Evolutionary conservation across 2,329 filamentous ascomycete genomes (phyloP).

Genomic region (Botrytis medusae): DNA sequence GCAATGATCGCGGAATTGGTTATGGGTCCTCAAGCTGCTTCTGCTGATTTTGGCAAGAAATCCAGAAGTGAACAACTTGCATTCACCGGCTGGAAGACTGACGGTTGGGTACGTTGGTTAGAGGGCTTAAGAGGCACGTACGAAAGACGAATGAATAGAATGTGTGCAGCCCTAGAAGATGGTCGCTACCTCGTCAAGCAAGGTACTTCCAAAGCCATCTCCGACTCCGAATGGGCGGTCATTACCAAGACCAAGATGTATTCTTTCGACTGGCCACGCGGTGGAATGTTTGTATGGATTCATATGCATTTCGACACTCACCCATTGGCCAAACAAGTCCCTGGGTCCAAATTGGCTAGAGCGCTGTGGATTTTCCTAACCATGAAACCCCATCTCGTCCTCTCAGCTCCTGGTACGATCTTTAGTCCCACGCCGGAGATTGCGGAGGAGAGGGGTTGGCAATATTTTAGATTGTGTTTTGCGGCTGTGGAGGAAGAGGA

Average conservation of each 20-base stretch:
- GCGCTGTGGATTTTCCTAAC: conserved; percentile 74
- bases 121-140: conserved; percentile 81
- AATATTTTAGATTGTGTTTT: conserved; percentile 78
- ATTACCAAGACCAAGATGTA: conserved; percentile 73
- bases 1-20: conserved; percentile 75
- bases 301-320: conserved; percentile 70
- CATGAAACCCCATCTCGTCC: conserved; percentile 64
- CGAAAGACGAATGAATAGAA: conserved; percentile 77
- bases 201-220: conserved; percentile 52
- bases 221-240: conserved; percentile 71
- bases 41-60: conserved; percentile 45
- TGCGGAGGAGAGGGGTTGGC: conserved; percentile 59
- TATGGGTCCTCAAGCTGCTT: conserved; percentile 64
- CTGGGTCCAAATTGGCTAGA: conserved; percentile 55
- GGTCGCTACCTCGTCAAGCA: conserved; percentile 65
- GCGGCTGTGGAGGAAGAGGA: conserved; percentile 76
- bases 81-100: conserved; percentile 69
- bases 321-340: conserved; percentile 60
- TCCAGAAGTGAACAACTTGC: conserved; percentile 41
- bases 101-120: conserved; percentile 90
- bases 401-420: conserved; percentile 69
- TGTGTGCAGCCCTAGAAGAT: conserved; percentile 72
- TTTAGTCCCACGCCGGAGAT: conserved; percentile 69
- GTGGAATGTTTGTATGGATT: conserved; percentile 92
- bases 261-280: conserved; percentile 76